Base-by-base conservation (phyloP, 163 green algal species). In the Picocystis sp. region DNA sequence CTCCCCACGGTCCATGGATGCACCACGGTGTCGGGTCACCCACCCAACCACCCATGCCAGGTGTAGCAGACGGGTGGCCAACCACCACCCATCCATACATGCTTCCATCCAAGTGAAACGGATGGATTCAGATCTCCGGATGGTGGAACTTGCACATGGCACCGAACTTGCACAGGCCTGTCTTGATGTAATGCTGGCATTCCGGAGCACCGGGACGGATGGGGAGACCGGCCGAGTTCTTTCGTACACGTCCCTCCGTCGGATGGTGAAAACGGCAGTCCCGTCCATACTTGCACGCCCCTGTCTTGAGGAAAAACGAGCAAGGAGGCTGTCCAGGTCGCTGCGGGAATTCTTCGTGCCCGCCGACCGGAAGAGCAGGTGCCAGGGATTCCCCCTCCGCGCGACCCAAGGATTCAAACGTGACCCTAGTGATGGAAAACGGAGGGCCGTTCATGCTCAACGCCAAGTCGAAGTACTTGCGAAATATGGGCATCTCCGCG, bases 131-230 rank as follows among this genome's bases (percentile, higher is more conserved):
- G 24, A 34, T 60, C 53, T 67, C 56, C n/a, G 82, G 79, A 63
- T 94, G 84, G 65, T 92, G 50, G 50, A 88, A 94, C 57, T 88
- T 90, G 75, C 84, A 94, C 21, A 69, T 29, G 0, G 79, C 58
- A 1, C 81, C 84, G 70, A 80, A 93, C 48, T 84, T 84, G 74
- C 84, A 94, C 0, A 71, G 46, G 3, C 73, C 68, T n/a, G 65
- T 81, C 14, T 75, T 73, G 8, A 79, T 45, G 52, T 85, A 93
- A 35, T 83, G 85, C 5, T 57, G 43, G 57, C 84, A 94, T 38
- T 76, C 15, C 1, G 65, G 60, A 60, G 82, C 53, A 22, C 61
- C 71, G 0, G 69, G 66, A 22, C 84, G 65, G 55, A 89, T 52
- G 6, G 84, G 84, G 48, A 90, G 71, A 2, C 78, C 81, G 34